Conservation (phyloP, 2,329 filamentous ascomycete genomes). For the Neoarthrinium moseri region DNA sequence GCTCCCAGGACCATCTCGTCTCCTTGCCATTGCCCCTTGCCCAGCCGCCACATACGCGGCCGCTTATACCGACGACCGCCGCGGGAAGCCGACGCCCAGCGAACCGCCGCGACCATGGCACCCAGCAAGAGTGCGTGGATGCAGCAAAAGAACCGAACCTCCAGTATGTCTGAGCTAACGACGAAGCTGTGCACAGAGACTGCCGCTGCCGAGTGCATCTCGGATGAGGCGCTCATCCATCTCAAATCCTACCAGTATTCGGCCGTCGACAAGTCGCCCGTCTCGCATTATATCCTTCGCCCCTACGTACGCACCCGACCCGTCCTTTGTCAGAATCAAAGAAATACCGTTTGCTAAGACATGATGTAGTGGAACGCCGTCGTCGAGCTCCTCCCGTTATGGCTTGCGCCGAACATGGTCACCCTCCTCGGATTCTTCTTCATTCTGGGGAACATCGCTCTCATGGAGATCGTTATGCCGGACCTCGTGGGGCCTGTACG, state of each 20-base stretch:
- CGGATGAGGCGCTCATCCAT: conserved; percentile 86
- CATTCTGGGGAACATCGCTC: conserved; percentile 78
- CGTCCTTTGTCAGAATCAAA: conserved; percentile 11
- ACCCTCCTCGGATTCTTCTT: conserved; percentile 93
- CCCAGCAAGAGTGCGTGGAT: conserved; percentile 4
- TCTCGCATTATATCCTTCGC: conserved; percentile 89
- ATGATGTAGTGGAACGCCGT: conserved; percentile 86
- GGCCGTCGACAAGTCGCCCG: conserved; percentile 90
- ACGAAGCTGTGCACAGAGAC: conserved; percentile 33
- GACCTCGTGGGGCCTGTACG: conserved; percentile 86
- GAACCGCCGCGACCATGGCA: conserved; percentile 3
- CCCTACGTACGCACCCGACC: conserved; percentile 73
- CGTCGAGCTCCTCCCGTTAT: conserved; percentile 88
- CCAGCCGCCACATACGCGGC: too few relatives aligned
- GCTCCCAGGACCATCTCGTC: too few relatives aligned
- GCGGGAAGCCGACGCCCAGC: background rate
- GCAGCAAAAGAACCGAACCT: background rate
- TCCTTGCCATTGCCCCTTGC: too few relatives aligned
- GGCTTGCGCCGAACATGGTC: conserved; percentile 97
- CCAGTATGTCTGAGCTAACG: background rate
- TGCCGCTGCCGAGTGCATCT: conserved; percentile 71
- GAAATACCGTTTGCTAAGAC: conserved; percentile 18
- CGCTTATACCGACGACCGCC: conserved; percentile 2
- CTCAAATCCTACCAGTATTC: conserved; percentile 97
- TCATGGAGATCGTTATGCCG: conserved; percentile 77